Conservation (phyloP, 2,329 filamentous ascomycete species). For the Rasamsonia emersonii region DNA sequence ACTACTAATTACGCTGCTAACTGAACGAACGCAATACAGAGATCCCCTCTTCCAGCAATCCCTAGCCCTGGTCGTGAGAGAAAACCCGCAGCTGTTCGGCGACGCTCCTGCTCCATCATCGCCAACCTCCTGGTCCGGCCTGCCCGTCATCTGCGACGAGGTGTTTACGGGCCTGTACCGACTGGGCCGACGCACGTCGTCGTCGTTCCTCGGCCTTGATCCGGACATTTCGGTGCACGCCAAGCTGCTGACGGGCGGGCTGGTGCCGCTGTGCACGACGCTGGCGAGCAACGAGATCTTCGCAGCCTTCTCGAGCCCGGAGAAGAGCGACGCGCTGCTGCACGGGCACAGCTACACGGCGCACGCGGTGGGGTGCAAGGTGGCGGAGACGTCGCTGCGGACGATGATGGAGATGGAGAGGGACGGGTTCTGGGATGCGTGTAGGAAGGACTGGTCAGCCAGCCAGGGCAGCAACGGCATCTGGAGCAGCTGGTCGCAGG, state of each 20-base stretch:
- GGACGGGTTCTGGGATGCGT: slow-evolving; percentile 49
- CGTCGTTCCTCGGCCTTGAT: slow-evolving; percentile 58
- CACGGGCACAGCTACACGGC: slow-evolving; percentile 86
- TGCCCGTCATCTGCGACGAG: slow-evolving; percentile 76
- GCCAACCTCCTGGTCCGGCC: slow-evolving; percentile 53
- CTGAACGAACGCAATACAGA: slow-evolving; percentile 31
- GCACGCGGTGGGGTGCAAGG: slow-evolving; percentile 70
- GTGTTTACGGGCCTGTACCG: slow-evolving; percentile 83
- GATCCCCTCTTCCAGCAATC: slow-evolving; percentile 74
- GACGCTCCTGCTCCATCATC: slow-evolving; percentile 9
- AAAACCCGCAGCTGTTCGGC: slow-evolving; percentile 48
- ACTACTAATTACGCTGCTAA: slow-evolving; percentile 2
- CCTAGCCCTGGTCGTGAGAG: slow-evolving; percentile 59
- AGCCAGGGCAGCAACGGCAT: slow-evolving; percentile 14
- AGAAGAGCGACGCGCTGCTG: slow-evolving; percentile 70
- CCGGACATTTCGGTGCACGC: slow-evolving; percentile 74
- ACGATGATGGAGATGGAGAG: slow-evolving; percentile 53
- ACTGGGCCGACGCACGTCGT: slow-evolving; percentile 62
- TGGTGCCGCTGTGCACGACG: slow-evolving; percentile 69
- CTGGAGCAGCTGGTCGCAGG: slow-evolving; percentile 65
- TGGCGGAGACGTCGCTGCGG: slow-evolving; percentile 59
- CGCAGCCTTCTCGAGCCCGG: slow-evolving; percentile 57
- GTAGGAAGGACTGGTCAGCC: slow-evolving; percentile 41
- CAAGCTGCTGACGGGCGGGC: slow-evolving; percentile 72
- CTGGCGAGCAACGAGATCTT: slow-evolving; percentile 68